These are phyloP conservation scores for Phytophthora hibernalis DNA, from an alignment of 352 stramenopile species.

Conservation along the genomic window DNA sequence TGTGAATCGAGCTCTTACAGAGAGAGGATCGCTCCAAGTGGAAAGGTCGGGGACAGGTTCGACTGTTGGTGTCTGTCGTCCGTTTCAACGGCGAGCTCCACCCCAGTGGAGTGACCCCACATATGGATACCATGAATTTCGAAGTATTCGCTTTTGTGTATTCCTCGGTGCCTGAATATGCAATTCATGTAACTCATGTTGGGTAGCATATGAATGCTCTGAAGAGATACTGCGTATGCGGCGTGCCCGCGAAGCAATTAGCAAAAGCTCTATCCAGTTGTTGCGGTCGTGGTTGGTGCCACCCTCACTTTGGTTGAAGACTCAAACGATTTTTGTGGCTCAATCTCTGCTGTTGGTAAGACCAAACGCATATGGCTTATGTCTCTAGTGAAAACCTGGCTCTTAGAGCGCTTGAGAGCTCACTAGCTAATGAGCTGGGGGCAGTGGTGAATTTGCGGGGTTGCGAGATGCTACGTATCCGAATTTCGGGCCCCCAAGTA, in stretches of 20 bases:
- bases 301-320: neutral
- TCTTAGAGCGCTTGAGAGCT: conserved; percentile 4
- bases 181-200: neutral
- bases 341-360: neutral
- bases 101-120: too few relatives aligned
- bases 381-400: conserved; percentile 4
- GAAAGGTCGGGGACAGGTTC: conserved; percentile 16
- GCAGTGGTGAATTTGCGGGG: conserved; percentile 4
- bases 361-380: conserved; percentile 8
- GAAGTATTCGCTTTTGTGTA: neutral
- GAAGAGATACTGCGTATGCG: neutral
- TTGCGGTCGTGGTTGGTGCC: conserved; percentile 3
- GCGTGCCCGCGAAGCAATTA: neutral
- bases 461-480: too few relatives aligned
- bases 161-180: neutral
- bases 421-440: neutral
- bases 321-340: neutral
- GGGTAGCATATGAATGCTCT: neutral
- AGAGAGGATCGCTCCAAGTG: neutral
- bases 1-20: neutral
- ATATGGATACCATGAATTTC: too few relatives aligned
- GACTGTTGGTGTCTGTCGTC: conserved; percentile 18
- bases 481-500: neutral
- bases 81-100: conserved; percentile 19
- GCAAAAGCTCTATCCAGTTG: conserved; percentile 5